Conservation (phyloP, 768 basidiomycete genomes). For the Trametes villosa region DNA sequence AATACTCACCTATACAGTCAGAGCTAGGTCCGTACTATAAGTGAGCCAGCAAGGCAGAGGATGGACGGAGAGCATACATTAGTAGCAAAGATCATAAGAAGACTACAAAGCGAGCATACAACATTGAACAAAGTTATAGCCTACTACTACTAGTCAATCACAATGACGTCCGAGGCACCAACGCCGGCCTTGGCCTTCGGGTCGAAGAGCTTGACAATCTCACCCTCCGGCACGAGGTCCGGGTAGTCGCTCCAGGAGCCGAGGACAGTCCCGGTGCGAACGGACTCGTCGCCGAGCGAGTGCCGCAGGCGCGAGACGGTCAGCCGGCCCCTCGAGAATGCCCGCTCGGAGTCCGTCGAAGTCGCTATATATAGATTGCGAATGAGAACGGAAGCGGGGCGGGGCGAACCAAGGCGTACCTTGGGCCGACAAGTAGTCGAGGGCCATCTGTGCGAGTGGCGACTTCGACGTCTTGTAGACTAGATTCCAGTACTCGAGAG, state of each 20-base stretch:
- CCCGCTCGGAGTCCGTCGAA: constrained; percentile 35
- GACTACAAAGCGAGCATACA: too few species aligned
- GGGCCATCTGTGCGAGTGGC: constrained; percentile 6
- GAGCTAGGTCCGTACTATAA: too few species aligned
- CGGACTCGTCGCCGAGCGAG: constrained; percentile 32
- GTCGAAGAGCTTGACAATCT: not conserved
- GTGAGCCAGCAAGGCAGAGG: too few species aligned
- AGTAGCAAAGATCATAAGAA: too few species aligned
- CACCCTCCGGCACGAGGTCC: constrained; percentile 21
- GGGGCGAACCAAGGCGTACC: constrained; percentile 11
- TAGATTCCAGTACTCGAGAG: constrained; percentile 27
- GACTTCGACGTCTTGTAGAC: constrained; percentile 21
- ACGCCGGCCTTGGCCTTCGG: too few species aligned
- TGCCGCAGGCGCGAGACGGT: constrained; percentile 34
- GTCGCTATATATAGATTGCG: constrained; percentile 23
- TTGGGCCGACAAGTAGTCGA: constrained; percentile 17
- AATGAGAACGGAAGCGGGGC: not conserved
- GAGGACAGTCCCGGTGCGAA: constrained; percentile 31
- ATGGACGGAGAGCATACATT: too few species aligned
- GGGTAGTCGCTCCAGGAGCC: constrained; percentile 30
- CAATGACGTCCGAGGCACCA: too few species aligned
- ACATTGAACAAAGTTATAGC: too few species aligned
- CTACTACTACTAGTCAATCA: too few species aligned
- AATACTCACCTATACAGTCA: too few species aligned
- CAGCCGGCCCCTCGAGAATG: constrained; percentile 36